phyloP scores from a whole-genome alignment of 2,329 filamentous ascomycete species.

The Fusarium oxysporum region DNA sequence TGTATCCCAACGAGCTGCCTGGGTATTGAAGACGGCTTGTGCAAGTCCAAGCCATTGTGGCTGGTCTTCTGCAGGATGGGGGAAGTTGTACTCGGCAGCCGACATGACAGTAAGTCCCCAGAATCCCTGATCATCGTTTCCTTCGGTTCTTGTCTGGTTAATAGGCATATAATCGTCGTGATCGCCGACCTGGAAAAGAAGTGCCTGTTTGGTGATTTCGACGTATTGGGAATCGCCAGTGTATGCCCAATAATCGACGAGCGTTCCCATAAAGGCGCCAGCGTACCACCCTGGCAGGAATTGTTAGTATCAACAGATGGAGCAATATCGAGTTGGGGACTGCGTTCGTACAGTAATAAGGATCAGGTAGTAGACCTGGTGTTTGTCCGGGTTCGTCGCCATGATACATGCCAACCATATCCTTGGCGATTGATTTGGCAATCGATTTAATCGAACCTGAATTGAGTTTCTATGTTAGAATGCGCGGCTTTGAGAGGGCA shows the following conservation, averaged over 20 bases:
- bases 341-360: conserved; percentile 64
- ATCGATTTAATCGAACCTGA: conserved; percentile 63
- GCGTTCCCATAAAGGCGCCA: conserved; percentile 76
- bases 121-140: conserved; percentile 82
- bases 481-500: neutral
- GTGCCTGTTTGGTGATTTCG: conserved; percentile 71
- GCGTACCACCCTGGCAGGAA: conserved; percentile 72
- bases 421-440: conserved; percentile 62
- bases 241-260: conserved; percentile 89
- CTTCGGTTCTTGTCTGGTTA: conserved; percentile 75
- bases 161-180: conserved; percentile 82
- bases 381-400: conserved; percentile 63
- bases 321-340: neutral
- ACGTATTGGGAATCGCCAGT: conserved; percentile 81
- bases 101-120: conserved; percentile 79
- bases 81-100: conserved; percentile 76
- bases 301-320: conserved; percentile 8
- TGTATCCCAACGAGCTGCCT: conserved; percentile 78
- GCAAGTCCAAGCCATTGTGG: conserved; percentile 79
- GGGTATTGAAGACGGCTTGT: conserved; percentile 84
- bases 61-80: conserved; percentile 64
- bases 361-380: conserved; percentile 64
- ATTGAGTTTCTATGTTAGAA: conserved; percentile 2
- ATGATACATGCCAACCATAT: conserved; percentile 58
- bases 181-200: conserved; percentile 80